Evolutionary conservation across 1,284 basidiomycete genomes (phyloP), one percentile per base, ranked within the genome.

Genomic region (Naganishia albida): DNA sequence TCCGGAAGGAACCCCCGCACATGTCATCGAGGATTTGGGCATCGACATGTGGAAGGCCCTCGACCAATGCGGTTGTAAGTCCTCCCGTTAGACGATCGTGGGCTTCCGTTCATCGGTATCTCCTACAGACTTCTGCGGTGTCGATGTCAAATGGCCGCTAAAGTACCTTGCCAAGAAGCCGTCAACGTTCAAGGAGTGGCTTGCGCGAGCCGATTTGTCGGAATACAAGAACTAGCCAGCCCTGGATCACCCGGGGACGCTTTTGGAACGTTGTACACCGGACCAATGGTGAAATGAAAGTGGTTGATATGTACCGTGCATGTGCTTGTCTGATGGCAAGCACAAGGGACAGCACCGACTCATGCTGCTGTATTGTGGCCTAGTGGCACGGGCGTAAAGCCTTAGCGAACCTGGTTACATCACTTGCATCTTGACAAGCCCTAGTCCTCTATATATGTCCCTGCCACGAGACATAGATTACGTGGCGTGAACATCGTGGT

Each of bases 401-500:
- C 34, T 34, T 34, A 34, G 34, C 34, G 34, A 34, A 34, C 34
- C 34, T 34, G 34, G 34, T 34, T 34, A 10, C 34, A 34, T 34
- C 34, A 34, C 4, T 34, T 15, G 8, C 26, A 51, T 18, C 7
- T 20, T 28, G 39, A 43, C 25, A 4, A 4, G 34, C 20, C 16
- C 40, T 64, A 51, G 25, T 59, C 64, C 34, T 65, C 64, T n/a
- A 75, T 65, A 59, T 75, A 79, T n/a, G 72, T 70, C 1, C 95
- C 95, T 10, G 90, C 89, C 23, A 90, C 91, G 67, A 99, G 81
- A 77, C 93, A 95, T 43, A 99, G 83, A 78, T 99, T 99, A 30
- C 95, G 85, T 25, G 92, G 87, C 8, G 95, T 98, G 73, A 98
- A 95, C 71, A 96, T 91, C 13, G 95, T 88, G 73, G 94, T 89